Evolutionary conservation across 2,329 filamentous ascomycete genomes (phyloP).

Genomic region (Monilinia polystroma): DNA sequence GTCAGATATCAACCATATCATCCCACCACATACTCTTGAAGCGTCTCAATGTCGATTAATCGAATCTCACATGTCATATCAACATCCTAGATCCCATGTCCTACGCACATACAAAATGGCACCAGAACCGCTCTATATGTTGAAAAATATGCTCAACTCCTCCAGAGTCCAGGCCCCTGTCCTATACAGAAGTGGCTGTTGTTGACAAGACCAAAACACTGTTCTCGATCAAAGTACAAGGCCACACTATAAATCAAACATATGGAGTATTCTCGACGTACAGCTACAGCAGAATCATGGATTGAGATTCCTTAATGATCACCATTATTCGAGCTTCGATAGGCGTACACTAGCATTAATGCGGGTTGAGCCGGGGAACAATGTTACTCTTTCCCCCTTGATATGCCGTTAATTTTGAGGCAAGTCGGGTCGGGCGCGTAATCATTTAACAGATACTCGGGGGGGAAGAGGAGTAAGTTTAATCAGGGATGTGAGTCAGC

Average conservation of each 20-base stretch:
- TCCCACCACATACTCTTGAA: neutral
- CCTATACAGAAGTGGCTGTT: neutral
- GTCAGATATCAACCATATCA: neutral
- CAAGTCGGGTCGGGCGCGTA: too few relatives aligned
- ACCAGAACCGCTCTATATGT: neutral
- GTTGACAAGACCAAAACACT: neutral
- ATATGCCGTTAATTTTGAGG: too few relatives aligned
- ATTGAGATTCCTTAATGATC: neutral
- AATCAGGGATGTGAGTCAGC: neutral
- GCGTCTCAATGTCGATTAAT: neutral
- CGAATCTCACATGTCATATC: neutral
- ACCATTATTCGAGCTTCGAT: neutral
- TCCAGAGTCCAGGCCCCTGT: neutral
- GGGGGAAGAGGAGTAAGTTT: too few relatives aligned
- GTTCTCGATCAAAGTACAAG: neutral
- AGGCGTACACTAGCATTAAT: too few relatives aligned
- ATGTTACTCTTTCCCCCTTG: too few relatives aligned
- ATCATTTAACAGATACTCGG: too few relatives aligned
- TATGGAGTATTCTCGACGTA: neutral
- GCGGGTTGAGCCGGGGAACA: too few relatives aligned
- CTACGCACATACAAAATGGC: slow-evolving; percentile 1
- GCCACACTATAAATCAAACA: neutral
- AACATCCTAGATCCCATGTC: neutral
- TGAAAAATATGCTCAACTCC: neutral
- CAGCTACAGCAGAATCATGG: too few relatives aligned